phyloP scores from a whole-genome alignment of 2,329 filamentous ascomycete species.

The Alternaria triticina region DNA sequence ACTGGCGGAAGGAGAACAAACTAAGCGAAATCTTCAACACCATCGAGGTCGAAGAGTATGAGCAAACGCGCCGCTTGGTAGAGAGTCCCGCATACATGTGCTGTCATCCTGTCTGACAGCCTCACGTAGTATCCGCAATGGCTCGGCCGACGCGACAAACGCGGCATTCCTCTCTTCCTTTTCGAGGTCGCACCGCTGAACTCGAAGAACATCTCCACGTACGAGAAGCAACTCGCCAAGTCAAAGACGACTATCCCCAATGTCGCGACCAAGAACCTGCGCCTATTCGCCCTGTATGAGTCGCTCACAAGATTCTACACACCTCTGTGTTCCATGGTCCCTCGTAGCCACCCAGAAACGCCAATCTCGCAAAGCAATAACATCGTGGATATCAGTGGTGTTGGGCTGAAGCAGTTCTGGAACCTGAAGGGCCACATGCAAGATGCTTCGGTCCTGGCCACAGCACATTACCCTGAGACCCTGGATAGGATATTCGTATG shows the following conservation, averaged over 20 bases:
- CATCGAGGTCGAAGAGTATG: constrained; percentile 84
- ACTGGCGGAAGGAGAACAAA: constrained; percentile 82
- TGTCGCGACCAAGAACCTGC: constrained; percentile 76
- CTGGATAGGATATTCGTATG: constrained; percentile 78
- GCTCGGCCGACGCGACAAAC: constrained; percentile 87
- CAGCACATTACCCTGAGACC: constrained; percentile 94
- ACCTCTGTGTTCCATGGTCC: constrained; percentile 80
- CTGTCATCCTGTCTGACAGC: constrained; percentile 22
- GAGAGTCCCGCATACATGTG: constrained; percentile 23
- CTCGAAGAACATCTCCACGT: constrained; percentile 78
- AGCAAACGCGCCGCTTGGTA: constrained; percentile 78
- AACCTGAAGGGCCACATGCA: constrained; percentile 94
- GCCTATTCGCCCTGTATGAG: constrained; percentile 92
- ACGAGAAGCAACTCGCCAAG: constrained; percentile 69
- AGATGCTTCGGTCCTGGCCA: constrained; percentile 84
- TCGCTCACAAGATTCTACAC: constrained; percentile 87
- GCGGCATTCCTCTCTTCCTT: constrained; percentile 90
- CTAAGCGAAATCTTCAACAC: constrained; percentile 82
- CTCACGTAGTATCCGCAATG: constrained; percentile 82
- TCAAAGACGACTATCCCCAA: constrained; percentile 67
- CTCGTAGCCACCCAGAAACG: constrained; percentile 76
- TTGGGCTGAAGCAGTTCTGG: constrained; percentile 94
- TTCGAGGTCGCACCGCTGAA: constrained; percentile 87
- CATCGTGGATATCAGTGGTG: constrained; percentile 89
- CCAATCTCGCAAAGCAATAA: constrained; percentile 93